These are phyloP conservation scores for Esteya vermicola DNA, from an alignment of 2,329 filamentous ascomycete genomes.

Conservation along the genomic window DNA sequence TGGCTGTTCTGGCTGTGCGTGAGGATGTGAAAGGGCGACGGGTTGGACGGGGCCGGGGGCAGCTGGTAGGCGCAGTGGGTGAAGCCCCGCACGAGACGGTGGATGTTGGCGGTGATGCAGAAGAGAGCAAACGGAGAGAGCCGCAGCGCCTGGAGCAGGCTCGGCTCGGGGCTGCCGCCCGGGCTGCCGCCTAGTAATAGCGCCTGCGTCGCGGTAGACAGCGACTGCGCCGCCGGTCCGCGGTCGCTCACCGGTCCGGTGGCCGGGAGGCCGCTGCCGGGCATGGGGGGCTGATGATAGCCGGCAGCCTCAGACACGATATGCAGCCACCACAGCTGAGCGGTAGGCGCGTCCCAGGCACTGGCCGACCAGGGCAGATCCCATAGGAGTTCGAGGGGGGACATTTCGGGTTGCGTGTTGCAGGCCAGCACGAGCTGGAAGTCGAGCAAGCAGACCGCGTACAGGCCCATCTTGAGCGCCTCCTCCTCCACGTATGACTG, in stretches of 20 bases:
- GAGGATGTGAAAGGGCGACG: slow-evolving; percentile 3
- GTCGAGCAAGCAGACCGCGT: slow-evolving; percentile 2
- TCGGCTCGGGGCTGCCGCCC: background rate
- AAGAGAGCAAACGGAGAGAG: slow-evolving; percentile 2
- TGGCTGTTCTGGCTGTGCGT: slow-evolving; percentile 5
- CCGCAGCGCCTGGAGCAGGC: background rate
- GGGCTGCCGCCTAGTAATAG: no score
- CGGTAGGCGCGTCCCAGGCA: slow-evolving; percentile 1
- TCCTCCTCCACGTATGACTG: slow-evolving; percentile 4
- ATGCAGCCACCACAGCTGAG: slow-evolving; percentile 1
- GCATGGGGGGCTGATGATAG: background rate
- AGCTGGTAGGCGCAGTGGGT: slow-evolving; percentile 4
- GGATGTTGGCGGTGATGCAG: slow-evolving; percentile 4
- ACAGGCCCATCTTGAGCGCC: slow-evolving; percentile 3
- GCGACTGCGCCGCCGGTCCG: background rate
- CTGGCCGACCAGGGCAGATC: slow-evolving; percentile 3
- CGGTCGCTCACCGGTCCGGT: no score
- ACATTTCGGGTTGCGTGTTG: slow-evolving; percentile 4
- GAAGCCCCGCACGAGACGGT: slow-evolving; percentile 5
- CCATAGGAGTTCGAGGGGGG: slow-evolving; percentile 3
- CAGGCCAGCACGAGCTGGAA: slow-evolving; percentile 3
- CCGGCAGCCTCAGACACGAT: background rate
- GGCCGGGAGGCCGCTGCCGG: no score
- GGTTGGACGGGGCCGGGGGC: slow-evolving; percentile 3
- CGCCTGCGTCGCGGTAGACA: slow-evolving; percentile 3